Conservation (phyloP, 257 asterid genomes). For the Echites panduratus region DNA sequence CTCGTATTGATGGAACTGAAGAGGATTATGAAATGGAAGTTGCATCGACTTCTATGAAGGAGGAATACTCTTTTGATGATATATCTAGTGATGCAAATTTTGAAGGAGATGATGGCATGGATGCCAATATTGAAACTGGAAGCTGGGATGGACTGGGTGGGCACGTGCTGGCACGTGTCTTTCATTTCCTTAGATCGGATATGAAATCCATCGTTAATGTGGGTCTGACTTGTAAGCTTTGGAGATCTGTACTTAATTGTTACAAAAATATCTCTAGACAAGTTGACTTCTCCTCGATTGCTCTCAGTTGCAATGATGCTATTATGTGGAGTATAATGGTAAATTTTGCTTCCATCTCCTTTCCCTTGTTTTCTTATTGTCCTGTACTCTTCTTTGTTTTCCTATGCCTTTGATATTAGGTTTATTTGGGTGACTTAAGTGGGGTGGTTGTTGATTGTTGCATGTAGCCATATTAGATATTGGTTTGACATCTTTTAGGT, state of each 20-base stretch:
- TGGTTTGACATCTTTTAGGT: conserved; percentile 8
- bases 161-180: conserved; percentile 68
- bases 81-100: conserved; percentile 52
- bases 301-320: conserved; percentile 59
- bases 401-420: background rate
- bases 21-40: conserved; percentile 63
- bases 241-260: conserved; percentile 62
- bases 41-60: conserved; percentile 25
- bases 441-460: too few relatives aligned
- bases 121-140: conserved; percentile 40
- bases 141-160: conserved; percentile 78
- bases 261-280: conserved; percentile 64
- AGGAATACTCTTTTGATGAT: conserved; percentile 60
- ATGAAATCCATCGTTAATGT: conserved; percentile 62
- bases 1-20: conserved; percentile 54
- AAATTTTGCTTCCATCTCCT: conserved; percentile 12
- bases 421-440: background rate
- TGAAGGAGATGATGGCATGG: conserved; percentile 29
- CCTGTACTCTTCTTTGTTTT: background rate
- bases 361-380: background rate
- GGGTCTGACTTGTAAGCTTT: conserved; percentile 82
- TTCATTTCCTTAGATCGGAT: conserved; percentile 91
- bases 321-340: conserved; percentile 65
- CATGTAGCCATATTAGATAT: background rate
- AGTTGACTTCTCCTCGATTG: conserved; percentile 62